A percentile compares a stretch with the other conserved stretches of the same genome.
Conservation (phyloP, 495 filamentous ascomycete genomes). For the Antarctomyces pellizariae region DNA sequence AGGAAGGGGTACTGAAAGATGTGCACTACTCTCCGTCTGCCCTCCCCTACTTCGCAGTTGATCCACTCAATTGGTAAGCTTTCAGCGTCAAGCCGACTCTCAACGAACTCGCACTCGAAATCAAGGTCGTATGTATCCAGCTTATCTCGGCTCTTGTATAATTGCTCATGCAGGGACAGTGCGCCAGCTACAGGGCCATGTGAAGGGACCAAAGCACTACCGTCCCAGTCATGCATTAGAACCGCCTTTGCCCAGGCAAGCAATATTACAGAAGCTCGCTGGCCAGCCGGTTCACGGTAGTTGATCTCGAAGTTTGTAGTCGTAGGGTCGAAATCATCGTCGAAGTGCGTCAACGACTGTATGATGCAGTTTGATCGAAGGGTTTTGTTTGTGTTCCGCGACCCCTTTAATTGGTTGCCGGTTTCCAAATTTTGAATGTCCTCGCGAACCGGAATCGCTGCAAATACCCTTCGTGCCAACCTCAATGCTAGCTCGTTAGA, state of each 20-base stretch:
- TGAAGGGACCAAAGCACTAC: constrained; percentile 38
- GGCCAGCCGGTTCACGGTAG: constrained; percentile 24
- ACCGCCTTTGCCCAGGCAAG: constrained; percentile 60
- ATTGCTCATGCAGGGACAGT: constrained; percentile 45
- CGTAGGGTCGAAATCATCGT: no score
- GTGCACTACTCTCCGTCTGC: constrained; percentile 49
- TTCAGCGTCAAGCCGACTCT: constrained; percentile 52
- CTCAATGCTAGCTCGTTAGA: constrained; percentile 25
- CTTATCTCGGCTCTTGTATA: no score
- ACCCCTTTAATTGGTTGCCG: no score
- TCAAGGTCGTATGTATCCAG: no score
- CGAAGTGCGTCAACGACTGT: no score
- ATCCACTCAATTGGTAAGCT: constrained; percentile 59
- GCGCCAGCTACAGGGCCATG: constrained; percentile 48
- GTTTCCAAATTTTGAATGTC: no score
- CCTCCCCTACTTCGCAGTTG: constrained; percentile 26
- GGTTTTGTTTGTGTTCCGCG: constrained; percentile 9
- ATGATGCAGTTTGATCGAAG: no score
- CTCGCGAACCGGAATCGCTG: constrained; percentile 26
- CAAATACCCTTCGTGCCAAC: constrained; percentile 24
- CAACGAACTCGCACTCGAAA: constrained; percentile 53
- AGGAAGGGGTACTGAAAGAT: constrained; percentile 64
- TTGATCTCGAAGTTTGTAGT: constrained; percentile 23
- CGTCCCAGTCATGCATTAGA: constrained; percentile 57
- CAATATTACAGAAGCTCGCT: constrained; percentile 29